These are phyloP conservation scores for Persicaria tinctoria DNA, from an alignment of 148 eudicot species.

Conservation along the genomic window DNA sequence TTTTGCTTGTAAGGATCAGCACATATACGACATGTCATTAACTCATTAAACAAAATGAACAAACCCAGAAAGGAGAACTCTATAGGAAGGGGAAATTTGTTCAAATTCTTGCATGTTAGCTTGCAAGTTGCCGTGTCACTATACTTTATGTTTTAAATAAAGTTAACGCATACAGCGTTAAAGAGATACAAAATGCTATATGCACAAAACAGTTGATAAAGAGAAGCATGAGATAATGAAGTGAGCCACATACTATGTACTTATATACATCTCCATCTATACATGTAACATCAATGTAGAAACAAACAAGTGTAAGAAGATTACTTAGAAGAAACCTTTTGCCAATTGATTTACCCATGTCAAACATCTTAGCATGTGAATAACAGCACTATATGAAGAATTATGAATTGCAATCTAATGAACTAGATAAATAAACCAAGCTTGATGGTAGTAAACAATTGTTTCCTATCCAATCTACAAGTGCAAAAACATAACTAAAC, in stretches of 20 bases:
- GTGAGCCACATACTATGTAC: background rate
- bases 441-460: too few relatives aligned
- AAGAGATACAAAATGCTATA: background rate
- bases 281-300: background rate
- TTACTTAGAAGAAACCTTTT: background rate
- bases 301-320: background rate
- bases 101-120: background rate
- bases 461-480: background rate
- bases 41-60: background rate
- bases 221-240: background rate
- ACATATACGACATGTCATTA: background rate
- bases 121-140: background rate
- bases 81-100: background rate
- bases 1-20: background rate
- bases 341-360: background rate
- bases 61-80: constrained; percentile 1
- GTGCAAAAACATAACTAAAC: background rate
- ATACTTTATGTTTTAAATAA: background rate
- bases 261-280: background rate
- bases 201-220: background rate
- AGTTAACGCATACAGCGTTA: background rate
- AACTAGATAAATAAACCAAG: too few relatives aligned
- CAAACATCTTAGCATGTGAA: background rate
- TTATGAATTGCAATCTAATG: too few relatives aligned
- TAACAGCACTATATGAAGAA: too few relatives aligned